Evolutionary conservation across 2,329 filamentous ascomycete genomes (phyloP).

Genomic region (Biscogniauxia marginata): DNA sequence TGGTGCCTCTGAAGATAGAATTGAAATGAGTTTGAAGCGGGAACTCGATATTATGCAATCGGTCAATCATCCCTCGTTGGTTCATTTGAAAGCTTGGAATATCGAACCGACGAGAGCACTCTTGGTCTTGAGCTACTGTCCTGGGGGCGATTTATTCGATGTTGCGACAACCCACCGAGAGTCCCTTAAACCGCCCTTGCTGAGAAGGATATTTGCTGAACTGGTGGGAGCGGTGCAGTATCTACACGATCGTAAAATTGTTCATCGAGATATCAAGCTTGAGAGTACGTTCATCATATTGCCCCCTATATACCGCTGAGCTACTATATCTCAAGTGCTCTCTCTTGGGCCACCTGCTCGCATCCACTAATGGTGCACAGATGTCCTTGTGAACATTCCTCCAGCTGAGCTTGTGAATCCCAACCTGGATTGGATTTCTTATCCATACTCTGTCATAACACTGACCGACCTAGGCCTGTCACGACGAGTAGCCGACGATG

Average conservation of each 20-base stretch:
- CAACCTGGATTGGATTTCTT: constrained; percentile 66
- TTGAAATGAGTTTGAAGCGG: constrained; percentile 90
- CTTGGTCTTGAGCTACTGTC: constrained; percentile 85
- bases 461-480: constrained; percentile 91
- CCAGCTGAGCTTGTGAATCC: constrained; percentile 62
- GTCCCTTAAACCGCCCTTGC: constrained; percentile 64
- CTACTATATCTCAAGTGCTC: constrained; percentile 6
- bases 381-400: constrained; percentile 87
- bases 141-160: constrained; percentile 93
- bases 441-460: constrained; percentile 81
- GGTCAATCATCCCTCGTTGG: constrained; percentile 84
- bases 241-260: constrained; percentile 80
- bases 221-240: constrained; percentile 82
- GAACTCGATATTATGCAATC: constrained; percentile 92
- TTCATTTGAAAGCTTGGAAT: constrained; percentile 89
- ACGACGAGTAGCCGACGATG: constrained; percentile 78
- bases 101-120: constrained; percentile 80
- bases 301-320: constrained; percentile 3
- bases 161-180: constrained; percentile 73
- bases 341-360: too few relatives aligned
- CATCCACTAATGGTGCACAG: constrained; percentile 43
- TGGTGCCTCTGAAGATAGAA: constrained; percentile 86
- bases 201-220: constrained; percentile 87
- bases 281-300: constrained; percentile 65
- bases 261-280: constrained; percentile 96